Evolutionary conservation across 2,329 filamentous ascomycete genomes (phyloP), one percentile per base, ranked within the genome.

Genomic region (Fusarium sp.): DNA sequence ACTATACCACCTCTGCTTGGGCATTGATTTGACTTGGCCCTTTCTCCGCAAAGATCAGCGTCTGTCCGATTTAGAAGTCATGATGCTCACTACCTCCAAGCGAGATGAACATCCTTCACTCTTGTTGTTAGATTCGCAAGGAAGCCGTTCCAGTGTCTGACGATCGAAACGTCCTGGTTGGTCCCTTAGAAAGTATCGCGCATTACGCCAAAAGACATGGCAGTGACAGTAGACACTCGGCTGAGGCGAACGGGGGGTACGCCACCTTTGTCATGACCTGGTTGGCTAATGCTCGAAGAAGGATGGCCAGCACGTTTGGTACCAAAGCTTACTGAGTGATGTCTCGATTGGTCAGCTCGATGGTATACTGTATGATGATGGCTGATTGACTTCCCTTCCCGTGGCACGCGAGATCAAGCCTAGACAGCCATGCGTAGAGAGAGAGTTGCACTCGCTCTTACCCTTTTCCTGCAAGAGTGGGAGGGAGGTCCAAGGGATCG

Each of bases 211-310:
- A 42, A 45, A 45, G 36, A 49, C 49, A 56, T 60, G 52, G 20
- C 31, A 47, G n/a, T 49, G 59, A 45, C 42, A 49, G 36, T 46
- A 31, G 30, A 61, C 26, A 31, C 42, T 31, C 42, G n/a, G 38
- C 37, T 38, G 33, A 63, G 59, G 44, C 18, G 44, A 61, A 54
- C 37, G 20, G 30, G 46, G 37, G 44, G 47, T 40, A 67, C 67
- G 67, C 67, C 67, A 69, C 67, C 13, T 70, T 69, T 51, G 67
- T 69, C 67, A 69, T 70, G 49, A 62, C n/a, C 37, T 55, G 51
- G 47, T 38, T 62, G 53, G 53, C 67, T 55, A 66, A 55, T 41
- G 44, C 67, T 70, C 52, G 33, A 60, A 51, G 36, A 30, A 70
- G 62, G 18, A 63, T 69, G 66, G 57, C 42, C 55, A 53, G 65